Percentiles rank a stretch among this genome's conserved stretches.
Conservation (phyloP, 257 asterid species). For the Lavandula angustifolia region DNA sequence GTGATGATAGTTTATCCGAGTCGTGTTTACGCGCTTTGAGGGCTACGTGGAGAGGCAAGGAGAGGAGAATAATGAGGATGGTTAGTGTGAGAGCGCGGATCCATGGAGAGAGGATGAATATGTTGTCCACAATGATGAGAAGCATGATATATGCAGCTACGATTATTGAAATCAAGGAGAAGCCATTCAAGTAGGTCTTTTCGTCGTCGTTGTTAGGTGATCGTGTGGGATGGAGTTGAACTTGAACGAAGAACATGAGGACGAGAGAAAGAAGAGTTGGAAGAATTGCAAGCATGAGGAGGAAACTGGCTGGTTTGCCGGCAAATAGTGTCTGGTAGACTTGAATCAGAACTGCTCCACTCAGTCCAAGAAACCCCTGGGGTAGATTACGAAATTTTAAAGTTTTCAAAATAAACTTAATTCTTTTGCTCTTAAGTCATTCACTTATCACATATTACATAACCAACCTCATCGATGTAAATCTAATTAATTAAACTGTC, state of each 20-base stretch:
- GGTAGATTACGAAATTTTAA: background rate
- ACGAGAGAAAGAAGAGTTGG: conserved; percentile 60
- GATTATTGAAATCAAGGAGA: conserved; percentile 61
- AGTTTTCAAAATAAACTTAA: too few relatives aligned
- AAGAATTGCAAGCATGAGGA: conserved; percentile 69
- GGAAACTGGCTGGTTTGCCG: conserved; percentile 68
- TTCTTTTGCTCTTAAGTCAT: too few relatives aligned
- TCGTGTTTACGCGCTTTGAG: conserved; percentile 45
- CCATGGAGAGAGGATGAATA: conserved; percentile 48
- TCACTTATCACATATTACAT: too few relatives aligned
- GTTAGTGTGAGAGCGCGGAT: conserved; percentile 43
- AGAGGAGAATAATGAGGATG: conserved; percentile 60
- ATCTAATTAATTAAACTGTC: too few relatives aligned
- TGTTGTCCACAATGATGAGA: conserved; percentile 53
- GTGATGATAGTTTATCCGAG: conserved; percentile 7
- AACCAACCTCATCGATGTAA: too few relatives aligned
- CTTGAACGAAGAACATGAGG: conserved; percentile 74
- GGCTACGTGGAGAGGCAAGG: conserved; percentile 54
- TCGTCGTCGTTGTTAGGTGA: conserved; percentile 36
- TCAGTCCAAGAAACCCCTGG: conserved; percentile 93
- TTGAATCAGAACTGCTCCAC: conserved; percentile 90
- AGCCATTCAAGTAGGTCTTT: conserved; percentile 52
- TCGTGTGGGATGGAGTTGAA: conserved; percentile 44
- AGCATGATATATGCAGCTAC: conserved; percentile 69
- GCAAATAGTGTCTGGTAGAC: conserved; percentile 65